A percentile compares a stretch with the other conserved stretches of the same genome.
Conservation (phyloP, 345 rosid species). For the Eutrema yunnanense region DNA sequence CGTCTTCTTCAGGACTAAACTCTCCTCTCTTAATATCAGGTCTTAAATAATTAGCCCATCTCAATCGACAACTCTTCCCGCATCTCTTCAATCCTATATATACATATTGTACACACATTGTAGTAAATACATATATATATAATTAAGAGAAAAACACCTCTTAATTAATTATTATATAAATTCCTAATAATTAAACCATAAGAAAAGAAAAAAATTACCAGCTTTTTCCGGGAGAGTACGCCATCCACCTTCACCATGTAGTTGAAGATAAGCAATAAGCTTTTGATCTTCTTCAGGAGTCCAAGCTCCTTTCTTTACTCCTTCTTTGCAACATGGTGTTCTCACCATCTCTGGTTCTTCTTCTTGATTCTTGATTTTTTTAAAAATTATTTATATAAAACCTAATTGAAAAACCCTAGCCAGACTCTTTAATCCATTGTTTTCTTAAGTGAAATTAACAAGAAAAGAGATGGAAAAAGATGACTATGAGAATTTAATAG, state of each 20-base stretch:
- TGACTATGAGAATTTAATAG: conserved; percentile 16
- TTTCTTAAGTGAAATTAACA: not conserved
- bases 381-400: not conserved
- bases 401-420: not conserved
- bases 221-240: conserved; percentile 41
- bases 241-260: conserved; percentile 44
- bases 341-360: conserved; percentile 29
- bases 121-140: not conserved
- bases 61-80: conserved; percentile 47
- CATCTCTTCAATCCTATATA: conserved; percentile 39
- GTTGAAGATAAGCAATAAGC: conserved; percentile 27
- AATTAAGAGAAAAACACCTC: not conserved
- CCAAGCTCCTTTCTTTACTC: conserved; percentile 46
- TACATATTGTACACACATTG: not conserved
- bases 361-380: not conserved
- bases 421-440: not conserved
- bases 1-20: conserved; percentile 37
- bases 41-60: conserved; percentile 47
- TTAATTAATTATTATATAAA: not conserved
- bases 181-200: not conserved
- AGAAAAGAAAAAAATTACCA: conserved; percentile 16
- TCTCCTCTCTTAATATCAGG: conserved; percentile 53
- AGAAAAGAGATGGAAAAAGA: not conserved
- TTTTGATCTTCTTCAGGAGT: conserved; percentile 39
- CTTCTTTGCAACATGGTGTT: conserved; percentile 33